Evolutionary conservation across 345 rosid species (phyloP).

Genomic region (Camelina laxa): DNA sequence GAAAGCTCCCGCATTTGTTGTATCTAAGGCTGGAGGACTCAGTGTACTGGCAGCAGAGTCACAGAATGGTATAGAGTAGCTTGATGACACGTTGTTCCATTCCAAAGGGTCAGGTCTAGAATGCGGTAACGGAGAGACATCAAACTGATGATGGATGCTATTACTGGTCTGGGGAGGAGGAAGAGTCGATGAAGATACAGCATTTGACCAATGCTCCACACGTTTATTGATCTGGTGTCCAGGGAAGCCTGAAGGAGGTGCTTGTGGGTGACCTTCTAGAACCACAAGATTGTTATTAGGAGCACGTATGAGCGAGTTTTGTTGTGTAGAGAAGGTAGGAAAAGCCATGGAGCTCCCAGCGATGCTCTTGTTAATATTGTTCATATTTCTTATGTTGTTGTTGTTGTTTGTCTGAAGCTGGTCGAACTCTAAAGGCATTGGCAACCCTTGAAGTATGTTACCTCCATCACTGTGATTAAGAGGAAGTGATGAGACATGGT

Average conservation of each 20-base stretch:
- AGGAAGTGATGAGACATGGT: conserved; percentile 46
- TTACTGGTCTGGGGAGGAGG: conserved; percentile 50
- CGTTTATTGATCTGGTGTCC: conserved; percentile 51
- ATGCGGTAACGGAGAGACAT: conserved; percentile 48
- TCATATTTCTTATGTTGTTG: conserved; percentile 40
- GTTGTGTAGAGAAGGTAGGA: conserved; percentile 40
- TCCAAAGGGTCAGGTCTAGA: conserved; percentile 46
- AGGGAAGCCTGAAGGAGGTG: conserved; percentile 47
- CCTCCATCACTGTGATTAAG: conserved; percentile 51
- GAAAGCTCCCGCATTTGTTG: conserved; percentile 45
- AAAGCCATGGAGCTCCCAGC: conserved; percentile 21
- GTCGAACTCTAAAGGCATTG: conserved; percentile 65
- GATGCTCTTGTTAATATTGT: conserved; percentile 38
- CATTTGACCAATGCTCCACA: conserved; percentile 58
- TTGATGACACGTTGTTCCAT: conserved; percentile 54
- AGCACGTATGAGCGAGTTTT: conserved; percentile 42
- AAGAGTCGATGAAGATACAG: conserved; percentile 51
- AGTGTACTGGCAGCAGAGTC: conserved; percentile 35
- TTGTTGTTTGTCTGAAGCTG: conserved; percentile 62
- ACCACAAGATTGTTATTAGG: conserved; percentile 53
- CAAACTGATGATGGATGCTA: conserved; percentile 32
- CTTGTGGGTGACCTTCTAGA: conserved; percentile 56
- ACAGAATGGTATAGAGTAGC: conserved; percentile 45
- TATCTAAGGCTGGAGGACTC: conserved; percentile 51
- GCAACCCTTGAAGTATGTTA: conserved; percentile 72